Evolutionary conservation across 108 stramenopile genomes (phyloP).

Genomic region (Skeletonema costatum): DNA sequence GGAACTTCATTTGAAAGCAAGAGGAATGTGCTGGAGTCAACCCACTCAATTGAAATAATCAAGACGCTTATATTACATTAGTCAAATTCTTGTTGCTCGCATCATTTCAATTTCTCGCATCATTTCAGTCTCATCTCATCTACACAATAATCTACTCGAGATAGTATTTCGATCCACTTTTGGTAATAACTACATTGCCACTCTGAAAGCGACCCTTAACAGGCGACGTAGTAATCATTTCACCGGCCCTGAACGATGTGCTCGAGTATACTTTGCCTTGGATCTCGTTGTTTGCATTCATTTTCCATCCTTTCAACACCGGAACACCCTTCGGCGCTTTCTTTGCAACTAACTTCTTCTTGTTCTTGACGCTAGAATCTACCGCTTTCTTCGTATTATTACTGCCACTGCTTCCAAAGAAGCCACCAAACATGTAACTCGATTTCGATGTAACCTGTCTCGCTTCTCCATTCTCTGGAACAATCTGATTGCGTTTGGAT

Average conservation of each 20-base stretch:
- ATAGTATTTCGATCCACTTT: background rate
- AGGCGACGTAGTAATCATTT: constrained; percentile 17
- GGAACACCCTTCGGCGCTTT: constrained; percentile 12
- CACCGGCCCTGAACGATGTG: constrained; percentile 1
- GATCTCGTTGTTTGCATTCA: constrained; percentile 1
- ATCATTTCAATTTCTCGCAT: background rate
- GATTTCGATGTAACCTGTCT: background rate
- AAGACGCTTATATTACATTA: background rate
- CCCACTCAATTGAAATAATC: background rate
- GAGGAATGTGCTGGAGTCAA: too few relatives aligned
- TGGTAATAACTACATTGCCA: background rate
- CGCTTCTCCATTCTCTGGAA: background rate
- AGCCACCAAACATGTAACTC: background rate
- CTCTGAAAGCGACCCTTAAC: background rate
- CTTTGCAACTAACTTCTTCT: background rate
- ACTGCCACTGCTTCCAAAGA: background rate
- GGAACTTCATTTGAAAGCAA: too few relatives aligned
- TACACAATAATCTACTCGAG: background rate
- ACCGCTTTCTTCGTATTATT: background rate
- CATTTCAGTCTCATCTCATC: background rate
- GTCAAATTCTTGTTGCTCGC: background rate
- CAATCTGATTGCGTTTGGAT: background rate
- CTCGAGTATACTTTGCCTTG: constrained; percentile 1
- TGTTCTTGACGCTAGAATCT: background rate
- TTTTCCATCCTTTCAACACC: constrained; percentile 5